Evolutionary conservation across 169 alveolate genomes (phyloP).

Genomic region (Miamiensis avidus): DNA sequence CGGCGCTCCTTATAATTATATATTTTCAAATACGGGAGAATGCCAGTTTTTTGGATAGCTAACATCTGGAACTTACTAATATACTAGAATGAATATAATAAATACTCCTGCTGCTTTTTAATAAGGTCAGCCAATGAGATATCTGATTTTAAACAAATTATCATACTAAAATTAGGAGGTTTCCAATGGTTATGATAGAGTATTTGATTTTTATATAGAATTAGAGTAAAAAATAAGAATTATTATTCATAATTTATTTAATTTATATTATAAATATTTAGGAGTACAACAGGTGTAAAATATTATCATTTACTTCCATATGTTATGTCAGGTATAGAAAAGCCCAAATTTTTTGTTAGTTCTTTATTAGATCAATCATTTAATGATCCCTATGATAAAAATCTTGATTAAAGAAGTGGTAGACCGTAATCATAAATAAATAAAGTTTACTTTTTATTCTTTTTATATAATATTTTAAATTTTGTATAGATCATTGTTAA

Average conservation of each 20-base stretch:
- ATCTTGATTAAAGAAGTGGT: background rate
- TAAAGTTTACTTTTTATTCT: too few relatives aligned
- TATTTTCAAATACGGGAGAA: background rate
- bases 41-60: background rate
- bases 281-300: background rate
- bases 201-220: background rate
- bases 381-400: background rate
- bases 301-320: too few relatives aligned
- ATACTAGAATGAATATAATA: background rate
- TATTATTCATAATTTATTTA: too few relatives aligned
- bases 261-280: too few relatives aligned
- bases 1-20: background rate
- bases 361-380: background rate
- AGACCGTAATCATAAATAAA: background rate
- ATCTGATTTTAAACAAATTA: too few relatives aligned
- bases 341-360: background rate
- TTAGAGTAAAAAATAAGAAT: background rate
- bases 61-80: background rate
- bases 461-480: too few relatives aligned
- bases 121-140: background rate
- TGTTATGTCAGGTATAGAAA: background rate
- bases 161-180: background rate
- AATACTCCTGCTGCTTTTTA: background rate
- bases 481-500: background rate
- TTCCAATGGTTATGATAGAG: background rate